Conservation (phyloP, 345 rosid genomes). For the Reutealis trisperma region DNA sequence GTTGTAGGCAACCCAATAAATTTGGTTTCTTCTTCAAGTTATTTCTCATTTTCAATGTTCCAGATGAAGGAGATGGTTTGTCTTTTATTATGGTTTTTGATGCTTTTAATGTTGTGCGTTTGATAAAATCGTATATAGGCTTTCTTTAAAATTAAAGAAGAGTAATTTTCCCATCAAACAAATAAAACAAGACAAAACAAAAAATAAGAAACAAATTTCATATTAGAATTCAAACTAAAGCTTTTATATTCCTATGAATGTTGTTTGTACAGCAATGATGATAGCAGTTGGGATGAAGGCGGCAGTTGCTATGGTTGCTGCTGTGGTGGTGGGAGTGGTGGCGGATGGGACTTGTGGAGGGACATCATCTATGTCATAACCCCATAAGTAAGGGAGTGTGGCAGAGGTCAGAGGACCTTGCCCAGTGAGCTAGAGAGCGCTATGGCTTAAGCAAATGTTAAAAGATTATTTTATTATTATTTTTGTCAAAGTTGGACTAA, state of each 20-base stretch:
- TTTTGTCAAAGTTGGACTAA: too few relatives aligned
- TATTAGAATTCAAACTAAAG: not conserved
- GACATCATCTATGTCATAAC: conserved; percentile 2
- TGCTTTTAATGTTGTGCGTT: conserved; percentile 30
- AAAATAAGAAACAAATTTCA: not conserved
- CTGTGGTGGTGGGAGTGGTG: not conserved
- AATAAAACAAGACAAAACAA: too few relatives aligned
- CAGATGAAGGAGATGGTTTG: conserved; percentile 52
- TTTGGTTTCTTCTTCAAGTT: conserved; percentile 56
- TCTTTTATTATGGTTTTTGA: conserved; percentile 7
- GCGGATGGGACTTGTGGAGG: not conserved
- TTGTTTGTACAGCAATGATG: conserved; percentile 55
- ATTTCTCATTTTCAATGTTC: conserved; percentile 63
- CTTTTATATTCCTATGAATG: conserved; percentile 46
- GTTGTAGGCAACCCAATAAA: conserved; percentile 47
- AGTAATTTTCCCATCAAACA: conserved; percentile 12
- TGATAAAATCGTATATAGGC: conserved; percentile 47
- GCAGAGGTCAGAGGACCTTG: conserved; percentile 38
- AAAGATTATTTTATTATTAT: not conserved
- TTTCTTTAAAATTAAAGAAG: conserved; percentile 36
- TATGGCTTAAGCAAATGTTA: conserved; percentile 12
- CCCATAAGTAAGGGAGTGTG: conserved; percentile 7
- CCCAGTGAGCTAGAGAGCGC: conserved; percentile 22
- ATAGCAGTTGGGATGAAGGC: conserved; percentile 9
- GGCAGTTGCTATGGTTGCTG: not conserved